Evolutionary conservation across 2,329 filamentous ascomycete species (phyloP).

Genomic region (Didymella sp.): DNA sequence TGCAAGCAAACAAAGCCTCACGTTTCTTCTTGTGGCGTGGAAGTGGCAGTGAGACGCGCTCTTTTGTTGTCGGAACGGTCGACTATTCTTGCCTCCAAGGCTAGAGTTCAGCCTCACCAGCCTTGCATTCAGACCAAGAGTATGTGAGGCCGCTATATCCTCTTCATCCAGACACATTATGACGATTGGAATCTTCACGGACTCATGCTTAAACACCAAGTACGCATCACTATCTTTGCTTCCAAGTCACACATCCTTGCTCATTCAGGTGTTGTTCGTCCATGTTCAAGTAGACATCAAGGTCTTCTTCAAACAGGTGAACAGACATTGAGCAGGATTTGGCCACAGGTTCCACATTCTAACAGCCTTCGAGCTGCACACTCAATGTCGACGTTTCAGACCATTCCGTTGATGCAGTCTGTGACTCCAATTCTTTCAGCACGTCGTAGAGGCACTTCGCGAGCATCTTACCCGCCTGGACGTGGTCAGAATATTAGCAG

Average conservation of each 20-base stretch:
- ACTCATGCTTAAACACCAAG: too few species aligned
- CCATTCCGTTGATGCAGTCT: too few species aligned
- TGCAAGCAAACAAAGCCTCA: neutral
- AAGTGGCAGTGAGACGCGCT: constrained; percentile 1
- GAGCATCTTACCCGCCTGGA: neutral
- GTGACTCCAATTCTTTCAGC: too few species aligned
- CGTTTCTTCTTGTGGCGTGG: neutral
- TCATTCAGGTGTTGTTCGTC: neutral
- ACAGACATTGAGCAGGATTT: too few species aligned
- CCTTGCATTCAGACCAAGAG: neutral
- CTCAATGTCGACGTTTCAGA: too few species aligned
- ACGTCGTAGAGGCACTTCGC: neutral
- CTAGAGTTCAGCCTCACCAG: constrained; percentile 8
- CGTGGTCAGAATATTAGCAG: too few species aligned
- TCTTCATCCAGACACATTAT: neutral
- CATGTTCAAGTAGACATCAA: neutral
- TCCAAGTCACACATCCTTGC: too few species aligned
- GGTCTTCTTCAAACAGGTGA: neutral
- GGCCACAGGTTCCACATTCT: too few species aligned
- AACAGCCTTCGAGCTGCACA: too few species aligned
- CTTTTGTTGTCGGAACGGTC: neutral
- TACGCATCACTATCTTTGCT: too few species aligned
- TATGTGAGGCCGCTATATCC: neutral
- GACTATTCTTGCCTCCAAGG: constrained; percentile 10
- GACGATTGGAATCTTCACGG: neutral